Evolutionary conservation across 441 rosid genomes (phyloP).

Genomic region (Cnidoscolus chayamansa): DNA sequence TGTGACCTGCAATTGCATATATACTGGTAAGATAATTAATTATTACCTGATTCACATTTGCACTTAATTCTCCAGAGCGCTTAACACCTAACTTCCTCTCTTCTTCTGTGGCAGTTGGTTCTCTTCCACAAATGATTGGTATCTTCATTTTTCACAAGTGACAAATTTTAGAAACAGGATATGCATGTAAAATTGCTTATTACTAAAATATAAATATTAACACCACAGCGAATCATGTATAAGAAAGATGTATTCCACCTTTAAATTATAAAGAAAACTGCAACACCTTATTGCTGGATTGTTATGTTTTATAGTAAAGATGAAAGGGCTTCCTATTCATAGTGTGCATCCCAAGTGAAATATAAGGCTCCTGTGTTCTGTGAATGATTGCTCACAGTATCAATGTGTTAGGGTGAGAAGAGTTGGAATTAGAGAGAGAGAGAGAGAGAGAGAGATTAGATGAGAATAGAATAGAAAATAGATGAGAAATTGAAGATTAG

Average conservation of each 20-base stretch:
- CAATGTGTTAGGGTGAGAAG: too few relatives aligned
- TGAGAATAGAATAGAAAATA: too few relatives aligned
- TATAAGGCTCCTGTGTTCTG: background rate
- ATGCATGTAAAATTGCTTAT: constrained; percentile 22
- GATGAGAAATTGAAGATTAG: too few relatives aligned
- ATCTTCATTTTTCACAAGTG: constrained; percentile 40
- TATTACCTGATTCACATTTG: constrained; percentile 89
- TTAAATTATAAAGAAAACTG: background rate
- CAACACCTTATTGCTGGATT: background rate
- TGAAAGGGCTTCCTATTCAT: background rate
- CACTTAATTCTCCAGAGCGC: constrained; percentile 90
- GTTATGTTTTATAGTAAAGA: background rate
- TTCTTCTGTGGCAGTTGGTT: constrained; percentile 83
- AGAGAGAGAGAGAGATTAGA: too few relatives aligned
- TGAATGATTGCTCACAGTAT: background rate
- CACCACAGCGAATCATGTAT: background rate
- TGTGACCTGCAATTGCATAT: constrained; percentile 13
- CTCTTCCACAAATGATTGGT: constrained; percentile 95
- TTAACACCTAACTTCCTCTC: constrained; percentile 75
- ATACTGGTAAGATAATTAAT: constrained; percentile 25
- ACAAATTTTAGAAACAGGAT: constrained; percentile 7
- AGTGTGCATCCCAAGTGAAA: background rate
- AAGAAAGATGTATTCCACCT: constrained; percentile 4
- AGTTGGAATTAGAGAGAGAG: too few relatives aligned
- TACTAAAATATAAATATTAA: background rate